Conservation (phyloP, 31 red algal species). For the Pterothamnion heteromorphum region DNA sequence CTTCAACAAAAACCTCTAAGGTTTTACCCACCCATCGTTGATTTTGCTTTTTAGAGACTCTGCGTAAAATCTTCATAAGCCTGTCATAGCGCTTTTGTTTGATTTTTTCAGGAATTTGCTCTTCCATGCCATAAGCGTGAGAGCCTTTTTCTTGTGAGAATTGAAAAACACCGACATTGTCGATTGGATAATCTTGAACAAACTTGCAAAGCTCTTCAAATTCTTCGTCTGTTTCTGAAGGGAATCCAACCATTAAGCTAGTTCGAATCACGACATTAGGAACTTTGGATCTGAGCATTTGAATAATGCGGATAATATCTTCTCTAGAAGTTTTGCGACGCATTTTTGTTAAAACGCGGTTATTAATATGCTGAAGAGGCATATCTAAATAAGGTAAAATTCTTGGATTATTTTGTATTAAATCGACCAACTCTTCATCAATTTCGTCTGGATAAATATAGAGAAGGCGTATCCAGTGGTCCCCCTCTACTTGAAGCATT, state of each 20-base stretch:
- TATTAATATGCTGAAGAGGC: constrained; percentile 50
- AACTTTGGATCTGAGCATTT: neutral
- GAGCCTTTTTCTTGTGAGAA: constrained; percentile 56
- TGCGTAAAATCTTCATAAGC: neutral
- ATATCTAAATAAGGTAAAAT: neutral
- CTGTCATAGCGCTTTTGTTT: neutral
- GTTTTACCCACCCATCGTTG: neutral
- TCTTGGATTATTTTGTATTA: neutral
- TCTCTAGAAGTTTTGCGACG: constrained; percentile 59
- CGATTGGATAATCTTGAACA: constrained; percentile 35
- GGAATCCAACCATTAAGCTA: constrained; percentile 70
- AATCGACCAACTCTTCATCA: neutral
- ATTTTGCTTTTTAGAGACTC: neutral
- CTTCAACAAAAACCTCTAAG: neutral
- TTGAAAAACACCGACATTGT: constrained; percentile 62
- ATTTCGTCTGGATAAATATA: constrained; percentile 19
- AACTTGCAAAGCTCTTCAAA: constrained; percentile 56
- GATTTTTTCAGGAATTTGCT: neutral
- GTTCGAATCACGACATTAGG: constrained; percentile 50
- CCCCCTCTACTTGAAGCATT: neutral
- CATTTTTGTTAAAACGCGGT: constrained; percentile 55
- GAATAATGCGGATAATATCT: constrained; percentile 45
- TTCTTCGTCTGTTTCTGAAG: constrained; percentile 70
- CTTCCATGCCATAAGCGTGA: constrained; percentile 20
- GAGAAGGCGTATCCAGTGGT: neutral